Evolutionary conservation across 176 grass and related monocot genomes (phyloP).

Genomic region (Aegilops tauschii): DNA sequence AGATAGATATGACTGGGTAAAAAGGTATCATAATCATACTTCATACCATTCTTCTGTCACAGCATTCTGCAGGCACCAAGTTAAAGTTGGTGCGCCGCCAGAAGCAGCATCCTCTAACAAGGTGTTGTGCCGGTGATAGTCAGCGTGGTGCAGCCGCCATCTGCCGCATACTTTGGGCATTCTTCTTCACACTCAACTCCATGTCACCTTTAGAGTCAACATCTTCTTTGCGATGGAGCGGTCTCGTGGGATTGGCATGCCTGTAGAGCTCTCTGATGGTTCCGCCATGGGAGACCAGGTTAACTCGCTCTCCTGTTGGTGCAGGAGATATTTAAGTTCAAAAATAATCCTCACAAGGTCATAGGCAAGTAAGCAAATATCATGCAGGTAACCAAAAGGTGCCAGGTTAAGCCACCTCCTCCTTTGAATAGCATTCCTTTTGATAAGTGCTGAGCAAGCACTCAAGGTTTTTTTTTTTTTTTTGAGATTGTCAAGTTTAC

Average conservation of each 20-base stretch:
- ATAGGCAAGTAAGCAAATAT: not conserved
- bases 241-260: constrained; percentile 36
- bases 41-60: no score
- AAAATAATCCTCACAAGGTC: not conserved
- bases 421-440: not conserved
- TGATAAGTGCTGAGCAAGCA: not conserved
- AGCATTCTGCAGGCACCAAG: no score
- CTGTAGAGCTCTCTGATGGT: constrained; percentile 67
- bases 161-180: no score
- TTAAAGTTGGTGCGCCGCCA: no score
- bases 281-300: constrained; percentile 72
- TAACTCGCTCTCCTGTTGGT: constrained; percentile 69
- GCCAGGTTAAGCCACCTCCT: not conserved
- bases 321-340: not conserved
- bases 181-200: no score
- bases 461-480: no score
- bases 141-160: no score
- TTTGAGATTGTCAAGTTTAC: not conserved
- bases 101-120: no score
- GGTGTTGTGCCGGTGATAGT: no score
- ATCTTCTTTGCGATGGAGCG: constrained; percentile 26
- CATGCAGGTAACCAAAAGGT: not conserved
- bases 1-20: no score
- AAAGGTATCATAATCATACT: no score
- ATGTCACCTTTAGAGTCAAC: no score